Conservation (phyloP, 2,329 filamentous ascomycete genomes). For the Zymoseptoria pseudotritici region DNA sequence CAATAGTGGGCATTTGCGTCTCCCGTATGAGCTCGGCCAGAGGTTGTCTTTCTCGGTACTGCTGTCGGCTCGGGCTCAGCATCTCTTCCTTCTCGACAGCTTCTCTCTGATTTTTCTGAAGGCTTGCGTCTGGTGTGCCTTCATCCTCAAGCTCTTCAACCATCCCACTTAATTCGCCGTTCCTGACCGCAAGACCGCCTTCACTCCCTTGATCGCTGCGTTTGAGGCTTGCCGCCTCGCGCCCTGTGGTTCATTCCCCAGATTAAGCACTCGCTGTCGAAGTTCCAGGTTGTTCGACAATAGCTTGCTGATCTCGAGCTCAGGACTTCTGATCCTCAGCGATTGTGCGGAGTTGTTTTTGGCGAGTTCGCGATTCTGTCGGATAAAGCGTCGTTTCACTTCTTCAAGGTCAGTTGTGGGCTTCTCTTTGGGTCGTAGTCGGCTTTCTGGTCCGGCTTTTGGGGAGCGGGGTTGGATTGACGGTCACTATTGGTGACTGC, state of each 20-base stretch:
- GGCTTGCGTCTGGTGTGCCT: slow-evolving; percentile 19
- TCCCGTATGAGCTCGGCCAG: not conserved
- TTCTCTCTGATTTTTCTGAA: slow-evolving; percentile 6
- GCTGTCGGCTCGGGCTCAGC: slow-evolving; percentile 6
- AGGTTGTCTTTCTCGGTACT: slow-evolving; percentile 18
- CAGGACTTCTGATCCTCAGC: no score
- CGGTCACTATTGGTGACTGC: no score
- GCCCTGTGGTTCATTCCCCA: slow-evolving; percentile 53
- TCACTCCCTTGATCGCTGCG: slow-evolving; percentile 61
- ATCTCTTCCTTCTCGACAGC: not conserved
- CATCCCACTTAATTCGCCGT: slow-evolving; percentile 61
- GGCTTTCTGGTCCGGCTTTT: no score
- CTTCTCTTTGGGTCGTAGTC: no score
- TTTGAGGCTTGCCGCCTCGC: slow-evolving; percentile 47
- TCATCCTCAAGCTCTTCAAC: slow-evolving; percentile 41
- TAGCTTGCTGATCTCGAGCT: no score
- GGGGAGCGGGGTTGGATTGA: no score
- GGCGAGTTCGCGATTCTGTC: no score
- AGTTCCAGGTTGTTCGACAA: no score
- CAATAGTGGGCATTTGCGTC: not conserved
- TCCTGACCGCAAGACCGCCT: slow-evolving; percentile 63
- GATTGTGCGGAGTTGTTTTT: no score
- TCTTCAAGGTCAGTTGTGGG: no score
- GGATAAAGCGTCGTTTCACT: no score
- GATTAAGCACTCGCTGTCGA: slow-evolving; percentile 59